Conservation (phyloP, 805 yeast species). For the Suhomyces sp. region DNA sequence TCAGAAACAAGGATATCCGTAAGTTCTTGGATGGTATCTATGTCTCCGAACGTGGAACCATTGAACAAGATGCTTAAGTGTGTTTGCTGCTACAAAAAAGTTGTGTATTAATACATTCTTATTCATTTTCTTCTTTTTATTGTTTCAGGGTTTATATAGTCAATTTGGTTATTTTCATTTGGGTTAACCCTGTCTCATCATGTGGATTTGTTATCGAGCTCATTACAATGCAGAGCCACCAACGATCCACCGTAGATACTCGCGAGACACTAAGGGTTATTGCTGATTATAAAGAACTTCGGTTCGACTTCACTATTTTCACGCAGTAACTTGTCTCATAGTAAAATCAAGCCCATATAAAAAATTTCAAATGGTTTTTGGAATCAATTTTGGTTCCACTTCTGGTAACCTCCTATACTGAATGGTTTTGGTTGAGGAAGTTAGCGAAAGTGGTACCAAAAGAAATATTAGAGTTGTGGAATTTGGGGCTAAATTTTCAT, state of each 20-base stretch:
- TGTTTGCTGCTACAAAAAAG: constrained; percentile 4
- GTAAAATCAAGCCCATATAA: too few species aligned
- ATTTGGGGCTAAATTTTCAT: too few species aligned
- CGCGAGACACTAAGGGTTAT: constrained; percentile 16
- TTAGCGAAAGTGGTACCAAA: too few species aligned
- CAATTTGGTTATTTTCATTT: constrained; percentile 17
- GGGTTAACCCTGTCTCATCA: constrained; percentile 17
- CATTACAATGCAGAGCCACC: constrained; percentile 46
- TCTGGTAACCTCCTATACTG: constrained; percentile 2
- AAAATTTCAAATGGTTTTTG: background rate
- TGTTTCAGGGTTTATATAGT: constrained; percentile 27
- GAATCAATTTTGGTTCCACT: background rate
- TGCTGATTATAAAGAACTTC: constrained; percentile 6
- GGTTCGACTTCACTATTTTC: constrained; percentile 1
- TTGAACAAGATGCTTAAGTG: constrained; percentile 59
- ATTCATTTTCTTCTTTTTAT: constrained; percentile 12
- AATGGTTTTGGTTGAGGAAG: constrained; percentile 3
- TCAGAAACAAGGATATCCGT: constrained; percentile 99
- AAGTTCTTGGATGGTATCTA: constrained; percentile 99
- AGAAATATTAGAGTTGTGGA: too few species aligned
- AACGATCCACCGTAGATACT: constrained; percentile 36
- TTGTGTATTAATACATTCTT: constrained; percentile 26
- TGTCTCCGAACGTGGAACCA: constrained; percentile 92
- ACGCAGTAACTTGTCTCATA: constrained; percentile 4
- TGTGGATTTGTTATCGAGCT: constrained; percentile 42